These are phyloP conservation scores for Fusarium sp. DNA, from an alignment of 2,329 filamentous ascomycete genomes.

Conservation along the genomic window DNA sequence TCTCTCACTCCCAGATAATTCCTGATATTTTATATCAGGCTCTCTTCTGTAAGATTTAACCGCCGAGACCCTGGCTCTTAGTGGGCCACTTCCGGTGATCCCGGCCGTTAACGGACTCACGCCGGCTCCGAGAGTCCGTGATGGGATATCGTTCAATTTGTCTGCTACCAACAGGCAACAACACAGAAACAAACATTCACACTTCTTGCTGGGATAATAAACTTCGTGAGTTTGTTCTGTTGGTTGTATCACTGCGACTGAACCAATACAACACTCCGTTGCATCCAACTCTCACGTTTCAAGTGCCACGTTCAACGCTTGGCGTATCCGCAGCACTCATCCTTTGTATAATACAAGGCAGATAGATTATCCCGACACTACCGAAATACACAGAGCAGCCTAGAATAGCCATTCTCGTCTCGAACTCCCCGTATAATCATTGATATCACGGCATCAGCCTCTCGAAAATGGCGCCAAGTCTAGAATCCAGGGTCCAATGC, in stretches of 20 bases:
- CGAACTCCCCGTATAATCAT: not conserved
- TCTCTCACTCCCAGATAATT: too few species aligned
- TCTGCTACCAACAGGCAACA: slow-evolving; percentile 5
- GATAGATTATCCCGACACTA: not conserved
- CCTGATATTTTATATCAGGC: not conserved
- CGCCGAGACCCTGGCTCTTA: slow-evolving; percentile 12
- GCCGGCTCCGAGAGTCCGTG: slow-evolving; percentile 33
- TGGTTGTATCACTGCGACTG: not conserved
- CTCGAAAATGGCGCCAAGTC: not conserved
- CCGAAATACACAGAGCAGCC: not conserved
- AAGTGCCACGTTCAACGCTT: slow-evolving; percentile 11
- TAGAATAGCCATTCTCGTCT: too few species aligned
- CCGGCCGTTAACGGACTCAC: slow-evolving; percentile 31
- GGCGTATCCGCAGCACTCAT: slow-evolving; percentile 4
- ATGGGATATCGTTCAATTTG: not conserved
- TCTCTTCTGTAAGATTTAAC: not conserved
- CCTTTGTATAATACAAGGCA: too few species aligned
- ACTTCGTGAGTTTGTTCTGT: not conserved
- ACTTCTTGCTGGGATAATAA: not conserved
- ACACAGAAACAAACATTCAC: not conserved
- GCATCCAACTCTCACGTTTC: slow-evolving; percentile 8
- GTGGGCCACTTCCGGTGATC: slow-evolving; percentile 21
- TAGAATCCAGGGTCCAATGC: slow-evolving; percentile 15
- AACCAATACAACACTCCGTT: not conserved
- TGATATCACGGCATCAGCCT: not conserved